Evolutionary conservation across 371 early-diverging fungal species (phyloP).

Genomic region (Rhizopus arrhizus): DNA sequence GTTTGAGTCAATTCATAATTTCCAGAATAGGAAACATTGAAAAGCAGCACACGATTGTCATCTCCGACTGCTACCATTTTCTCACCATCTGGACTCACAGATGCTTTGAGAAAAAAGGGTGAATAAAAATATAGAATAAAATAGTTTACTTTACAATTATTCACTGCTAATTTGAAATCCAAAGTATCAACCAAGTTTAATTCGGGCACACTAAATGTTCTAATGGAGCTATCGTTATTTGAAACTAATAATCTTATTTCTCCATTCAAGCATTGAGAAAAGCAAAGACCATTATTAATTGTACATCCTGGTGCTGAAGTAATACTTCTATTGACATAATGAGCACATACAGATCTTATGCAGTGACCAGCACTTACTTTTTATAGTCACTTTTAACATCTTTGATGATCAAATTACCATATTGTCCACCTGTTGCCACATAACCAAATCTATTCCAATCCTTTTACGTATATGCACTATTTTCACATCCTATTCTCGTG

Average conservation of each 20-base stretch:
- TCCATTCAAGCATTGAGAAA: constrained; percentile 62
- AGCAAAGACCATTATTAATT: constrained; percentile 90
- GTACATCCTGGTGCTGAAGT: constrained; percentile 80
- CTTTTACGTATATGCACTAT: no score
- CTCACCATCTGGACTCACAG: constrained; percentile 82
- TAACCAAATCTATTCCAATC: constrained; percentile 62
- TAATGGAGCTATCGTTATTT: constrained; percentile 95
- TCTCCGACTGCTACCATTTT: constrained; percentile 89
- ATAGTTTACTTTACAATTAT: constrained; percentile 58
- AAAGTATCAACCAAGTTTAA: constrained; percentile 70
- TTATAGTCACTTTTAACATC: constrained; percentile 74
- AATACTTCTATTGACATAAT: constrained; percentile 45
- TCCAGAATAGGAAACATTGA: constrained; percentile 64
- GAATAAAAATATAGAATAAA: neutral
- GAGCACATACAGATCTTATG: neutral
- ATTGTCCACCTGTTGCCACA: constrained; percentile 89
- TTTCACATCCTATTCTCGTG: no score
- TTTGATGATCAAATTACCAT: constrained; percentile 81
- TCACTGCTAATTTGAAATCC: constrained; percentile 79
- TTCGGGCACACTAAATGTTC: constrained; percentile 77
- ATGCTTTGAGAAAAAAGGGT: constrained; percentile 38
- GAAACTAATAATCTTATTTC: constrained; percentile 77
- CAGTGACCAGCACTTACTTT: constrained; percentile 21
- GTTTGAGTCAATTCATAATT: constrained; percentile 68
- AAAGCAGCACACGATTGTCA: constrained; percentile 81